Conservation (phyloP, 208 protist genomes). For the Entamoeba invadens region DNA sequence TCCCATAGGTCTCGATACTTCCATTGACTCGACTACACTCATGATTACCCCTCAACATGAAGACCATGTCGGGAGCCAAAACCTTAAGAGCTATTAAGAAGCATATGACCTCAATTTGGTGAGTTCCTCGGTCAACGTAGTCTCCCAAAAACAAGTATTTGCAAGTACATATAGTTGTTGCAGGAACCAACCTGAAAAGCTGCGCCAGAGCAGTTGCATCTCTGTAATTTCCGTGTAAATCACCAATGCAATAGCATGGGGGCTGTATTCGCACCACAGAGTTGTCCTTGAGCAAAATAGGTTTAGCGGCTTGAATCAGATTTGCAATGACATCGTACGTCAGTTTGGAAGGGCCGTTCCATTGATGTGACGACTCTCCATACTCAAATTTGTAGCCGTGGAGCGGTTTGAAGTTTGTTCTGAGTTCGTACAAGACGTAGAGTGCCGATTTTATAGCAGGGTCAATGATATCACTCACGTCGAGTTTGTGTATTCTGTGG, state of each 20-base stretch:
- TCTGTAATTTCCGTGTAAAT: constrained; percentile 27
- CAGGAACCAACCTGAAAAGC: neutral
- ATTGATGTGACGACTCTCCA: neutral
- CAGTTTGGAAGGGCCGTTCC: neutral
- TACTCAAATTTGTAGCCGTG: neutral
- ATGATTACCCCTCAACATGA: constrained; percentile 34
- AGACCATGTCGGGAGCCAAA: neutral
- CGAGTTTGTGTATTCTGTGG: neutral
- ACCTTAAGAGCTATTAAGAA: constrained; percentile 25
- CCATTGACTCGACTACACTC: constrained; percentile 10
- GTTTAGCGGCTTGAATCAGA: neutral
- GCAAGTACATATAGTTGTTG: neutral
- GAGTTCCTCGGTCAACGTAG: constrained; percentile 31
- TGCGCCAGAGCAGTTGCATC: constrained; percentile 10
- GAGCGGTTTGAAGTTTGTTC: neutral
- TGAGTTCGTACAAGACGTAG: neutral
- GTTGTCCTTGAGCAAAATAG: neutral
- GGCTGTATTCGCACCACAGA: neutral
- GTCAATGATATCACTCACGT: neutral
- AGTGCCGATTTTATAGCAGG: neutral
- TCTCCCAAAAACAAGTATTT: constrained; percentile 32
- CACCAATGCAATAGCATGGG: constrained; percentile 1
- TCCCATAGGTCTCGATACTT: constrained; percentile 61
- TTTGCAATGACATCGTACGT: neutral
- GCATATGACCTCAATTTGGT: constrained; percentile 21